These are phyloP conservation scores for Fusarium cyanostomum DNA, from an alignment of 2,329 filamentous ascomycete species.

Conservation along the genomic window DNA sequence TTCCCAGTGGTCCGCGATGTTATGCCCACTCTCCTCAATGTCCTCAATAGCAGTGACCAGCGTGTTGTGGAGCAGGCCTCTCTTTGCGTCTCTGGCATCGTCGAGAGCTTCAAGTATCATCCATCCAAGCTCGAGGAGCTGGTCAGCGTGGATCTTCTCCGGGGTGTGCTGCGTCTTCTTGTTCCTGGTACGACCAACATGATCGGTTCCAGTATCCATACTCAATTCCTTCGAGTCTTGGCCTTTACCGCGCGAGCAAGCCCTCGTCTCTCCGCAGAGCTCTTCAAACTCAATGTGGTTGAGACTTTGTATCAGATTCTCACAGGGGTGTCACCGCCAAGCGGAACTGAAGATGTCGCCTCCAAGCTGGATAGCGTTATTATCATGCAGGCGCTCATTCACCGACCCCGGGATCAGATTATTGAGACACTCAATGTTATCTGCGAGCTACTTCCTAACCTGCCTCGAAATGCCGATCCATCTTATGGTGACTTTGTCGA, in stretches of 20 bases:
- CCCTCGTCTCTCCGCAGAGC: constrained; percentile 83
- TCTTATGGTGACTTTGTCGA: constrained; percentile 56
- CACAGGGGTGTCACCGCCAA: constrained; percentile 92
- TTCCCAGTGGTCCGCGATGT: constrained; percentile 92
- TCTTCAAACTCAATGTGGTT: constrained; percentile 96
- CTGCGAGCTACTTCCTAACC: constrained; percentile 86
- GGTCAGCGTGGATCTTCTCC: constrained; percentile 86
- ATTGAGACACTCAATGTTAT: constrained; percentile 98
- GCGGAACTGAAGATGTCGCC: constrained; percentile 77
- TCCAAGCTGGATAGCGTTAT: constrained; percentile 94
- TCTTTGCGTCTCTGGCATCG: constrained; percentile 92
- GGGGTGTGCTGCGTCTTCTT: constrained; percentile 84
- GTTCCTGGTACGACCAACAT: constrained; percentile 95
- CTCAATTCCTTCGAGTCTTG: constrained; percentile 91
- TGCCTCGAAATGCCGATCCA: constrained; percentile 66
- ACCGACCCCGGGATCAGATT: constrained; percentile 93
- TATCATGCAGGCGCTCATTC: constrained; percentile 98
- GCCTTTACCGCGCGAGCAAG: constrained; percentile 91
- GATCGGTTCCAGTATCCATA: constrained; percentile 93
- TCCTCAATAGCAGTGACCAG: constrained; percentile 91
- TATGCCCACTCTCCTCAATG: constrained; percentile 93
- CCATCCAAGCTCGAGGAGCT: constrained; percentile 90
- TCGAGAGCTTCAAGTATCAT: constrained; percentile 95
- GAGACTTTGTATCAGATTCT: constrained; percentile 98
- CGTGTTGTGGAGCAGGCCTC: constrained; percentile 97